Base-by-base conservation (phyloP, 2,329 filamentous ascomycete genomes). In the Nemania abortiva region DNA sequence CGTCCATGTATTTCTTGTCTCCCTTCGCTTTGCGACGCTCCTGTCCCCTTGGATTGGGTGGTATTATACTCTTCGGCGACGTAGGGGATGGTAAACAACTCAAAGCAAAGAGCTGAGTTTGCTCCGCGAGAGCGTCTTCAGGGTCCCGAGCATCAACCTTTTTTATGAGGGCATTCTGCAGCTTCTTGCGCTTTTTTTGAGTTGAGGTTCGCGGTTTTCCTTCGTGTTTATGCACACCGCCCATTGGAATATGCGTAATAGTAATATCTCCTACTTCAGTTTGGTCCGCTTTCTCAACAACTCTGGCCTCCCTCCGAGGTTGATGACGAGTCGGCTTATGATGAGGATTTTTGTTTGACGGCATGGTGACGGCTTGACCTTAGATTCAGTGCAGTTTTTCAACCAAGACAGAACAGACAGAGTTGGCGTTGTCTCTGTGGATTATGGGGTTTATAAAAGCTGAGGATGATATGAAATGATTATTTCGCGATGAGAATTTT, bases 1-100 rank as follows among this genome's bases (percentile, higher is more conserved):
- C 60, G n/a, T 70, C 68, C 56, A 68, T 49, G 53, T 68, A 70
- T 34, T 68, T 67, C 56, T 49, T 58, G 5, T 56, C n/a, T 34
- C 10, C 58, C 11, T 52, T 66, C 0, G 24, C 18, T 3, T 20
- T 20, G 1, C 58, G 42, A 6, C 56, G 61, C 7, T 15, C 13
- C 5, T 39, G 47, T 5, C n/a, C 49, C 18, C 13, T 50, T 6
- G 29, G 4, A 2, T 27, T 54, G 6, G 60, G 42, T 47, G 42
- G 15, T n/a, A n/a, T n/a, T n/a, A 20, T 47, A n/a, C 2, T 18
- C 18, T 47, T 49, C 1, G 65, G 57, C 7, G 60, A 62, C 2
- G 18, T 45, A 1, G 54, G 39, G 11, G 68, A 31, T 18, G 20
- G 20, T 15, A n/a, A 1, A 24, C 15, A 10, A 9, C 9, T 27